Conservation (phyloP, 1,284 basidiomycete species). For the Rhodotorula mucilaginosa region DNA sequence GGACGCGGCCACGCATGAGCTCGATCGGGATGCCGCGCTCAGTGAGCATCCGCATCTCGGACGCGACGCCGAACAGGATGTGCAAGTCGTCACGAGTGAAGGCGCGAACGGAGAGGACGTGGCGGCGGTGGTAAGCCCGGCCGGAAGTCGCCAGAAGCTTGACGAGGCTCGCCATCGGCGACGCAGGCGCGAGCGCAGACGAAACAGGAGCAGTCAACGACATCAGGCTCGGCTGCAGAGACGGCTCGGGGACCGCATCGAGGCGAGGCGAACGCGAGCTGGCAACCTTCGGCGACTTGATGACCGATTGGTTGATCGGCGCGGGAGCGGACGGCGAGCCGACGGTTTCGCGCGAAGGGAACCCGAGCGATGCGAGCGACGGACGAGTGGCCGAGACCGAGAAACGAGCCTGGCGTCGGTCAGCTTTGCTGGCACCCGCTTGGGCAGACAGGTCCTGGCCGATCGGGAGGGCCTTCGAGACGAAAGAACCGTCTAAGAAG, state of each 20-base stretch:
- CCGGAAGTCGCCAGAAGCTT: constrained; percentile 55
- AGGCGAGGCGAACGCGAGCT: constrained; percentile 31
- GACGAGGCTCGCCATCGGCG: constrained; percentile 53
- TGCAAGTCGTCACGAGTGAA: constrained; percentile 88
- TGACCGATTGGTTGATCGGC: constrained; percentile 14
- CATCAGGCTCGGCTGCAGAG: constrained; percentile 42
- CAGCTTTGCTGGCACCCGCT: constrained; percentile 49
- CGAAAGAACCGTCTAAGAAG: constrained; percentile 77
- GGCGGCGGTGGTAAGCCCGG: constrained; percentile 72
- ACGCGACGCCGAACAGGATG: constrained; percentile 88
- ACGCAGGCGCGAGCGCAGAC: constrained; percentile 29
- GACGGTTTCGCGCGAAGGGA: constrained; percentile 28
- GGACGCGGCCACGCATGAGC: constrained; percentile 83
- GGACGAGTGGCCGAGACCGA: constrained; percentile 42
- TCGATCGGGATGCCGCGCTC: constrained; percentile 88
- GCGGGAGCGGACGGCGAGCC: constrained; percentile 47
- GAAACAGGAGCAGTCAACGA: constrained; percentile 43
- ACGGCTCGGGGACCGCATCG: constrained; percentile 23
- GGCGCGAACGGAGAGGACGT: constrained; percentile 93
- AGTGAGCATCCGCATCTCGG: constrained; percentile 94
- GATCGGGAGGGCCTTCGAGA: constrained; percentile 55
- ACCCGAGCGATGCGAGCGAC: constrained; percentile 41
- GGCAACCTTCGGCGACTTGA: constrained; percentile 39
- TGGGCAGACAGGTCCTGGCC: constrained; percentile 81
- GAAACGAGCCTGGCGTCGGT: constrained; percentile 44